Evolutionary conservation across 2,329 filamentous ascomycete genomes (phyloP).

Genomic region (Aspergillus clavatus): DNA sequence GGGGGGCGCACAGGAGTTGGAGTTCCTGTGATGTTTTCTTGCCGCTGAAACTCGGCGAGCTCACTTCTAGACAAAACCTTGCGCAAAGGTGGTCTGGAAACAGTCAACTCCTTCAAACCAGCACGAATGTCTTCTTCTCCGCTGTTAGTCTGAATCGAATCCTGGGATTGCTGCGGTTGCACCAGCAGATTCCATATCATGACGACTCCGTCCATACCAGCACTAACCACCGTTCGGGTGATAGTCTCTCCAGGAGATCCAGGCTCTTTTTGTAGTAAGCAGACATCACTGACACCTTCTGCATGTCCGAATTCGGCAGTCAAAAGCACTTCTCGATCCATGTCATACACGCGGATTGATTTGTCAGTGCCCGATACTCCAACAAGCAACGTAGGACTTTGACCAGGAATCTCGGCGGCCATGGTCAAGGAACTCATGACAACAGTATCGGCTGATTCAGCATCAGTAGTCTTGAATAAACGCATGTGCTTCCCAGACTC

Average conservation of each 20-base stretch:
- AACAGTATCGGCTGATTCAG: constrained; percentile 73
- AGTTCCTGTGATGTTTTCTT: constrained; percentile 42
- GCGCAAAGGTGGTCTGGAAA: constrained; percentile 68
- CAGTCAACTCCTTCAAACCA: constrained; percentile 46
- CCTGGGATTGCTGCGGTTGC: constrained; percentile 31
- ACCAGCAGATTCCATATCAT: constrained; percentile 64
- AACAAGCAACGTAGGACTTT: constrained; percentile 63
- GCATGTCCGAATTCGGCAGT: constrained; percentile 94
- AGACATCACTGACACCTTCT: constrained; percentile 82
- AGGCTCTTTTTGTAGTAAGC: constrained; percentile 54
- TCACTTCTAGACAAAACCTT: constrained; percentile 84
- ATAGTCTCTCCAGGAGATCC: constrained; percentile 42
- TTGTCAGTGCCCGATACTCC: constrained; percentile 95
- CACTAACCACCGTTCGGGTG: constrained; percentile 57
- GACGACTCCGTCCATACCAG: constrained; percentile 73
- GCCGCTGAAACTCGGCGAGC: constrained; percentile 67
- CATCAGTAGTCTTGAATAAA: constrained; percentile 78
- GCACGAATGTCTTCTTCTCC: constrained; percentile 34
- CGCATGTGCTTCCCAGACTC: constrained; percentile 63
- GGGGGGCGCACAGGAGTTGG: constrained; percentile 42
- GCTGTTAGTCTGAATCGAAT: constrained; percentile 21
- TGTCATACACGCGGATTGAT: constrained; percentile 84
- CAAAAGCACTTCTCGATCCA: constrained; percentile 68
- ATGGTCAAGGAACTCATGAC: constrained; percentile 73
- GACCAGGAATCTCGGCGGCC: constrained; percentile 48